Evolutionary conservation across 371 early-diverging fungal species (phyloP).

Genomic region (Rhizopus sp.): DNA sequence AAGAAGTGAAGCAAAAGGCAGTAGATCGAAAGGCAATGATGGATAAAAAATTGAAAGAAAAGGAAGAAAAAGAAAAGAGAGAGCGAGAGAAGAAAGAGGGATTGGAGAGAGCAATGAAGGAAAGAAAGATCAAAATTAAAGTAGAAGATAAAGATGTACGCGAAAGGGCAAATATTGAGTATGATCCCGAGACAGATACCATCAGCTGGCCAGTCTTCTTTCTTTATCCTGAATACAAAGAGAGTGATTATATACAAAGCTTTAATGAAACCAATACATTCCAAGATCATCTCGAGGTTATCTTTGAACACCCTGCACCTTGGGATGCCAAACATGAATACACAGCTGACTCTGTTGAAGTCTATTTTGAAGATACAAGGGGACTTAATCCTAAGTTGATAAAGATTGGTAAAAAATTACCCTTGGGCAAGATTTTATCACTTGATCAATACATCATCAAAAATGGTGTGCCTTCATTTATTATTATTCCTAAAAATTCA

Average conservation of each 20-base stretch:
- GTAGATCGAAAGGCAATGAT: conserved; percentile 41
- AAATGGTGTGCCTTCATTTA: conserved; percentile 72
- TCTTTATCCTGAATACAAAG: conserved; percentile 92
- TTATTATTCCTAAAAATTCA: conserved; percentile 62
- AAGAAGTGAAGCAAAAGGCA: conserved; percentile 44
- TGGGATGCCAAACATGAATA: conserved; percentile 83
- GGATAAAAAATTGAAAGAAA: conserved; percentile 44
- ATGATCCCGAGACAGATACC: conserved; percentile 64
- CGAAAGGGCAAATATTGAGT: conserved; percentile 58
- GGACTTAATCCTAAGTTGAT: conserved; percentile 59
- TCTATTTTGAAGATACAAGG: conserved; percentile 76
- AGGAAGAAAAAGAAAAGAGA: conserved; percentile 47
- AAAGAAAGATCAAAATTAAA: conserved; percentile 57
- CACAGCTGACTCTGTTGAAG: conserved; percentile 67
- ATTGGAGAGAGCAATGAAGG: conserved; percentile 47
- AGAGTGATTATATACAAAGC: conserved; percentile 87
- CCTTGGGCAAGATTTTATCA: conserved; percentile 55
- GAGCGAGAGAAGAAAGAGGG: conserved; percentile 50
- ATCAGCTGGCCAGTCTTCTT: conserved; percentile 90
- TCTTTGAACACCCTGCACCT: conserved; percentile 81
- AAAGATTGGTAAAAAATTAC: conserved; percentile 68
- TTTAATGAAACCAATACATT: conserved; percentile 87
- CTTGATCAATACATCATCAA: conserved; percentile 62
- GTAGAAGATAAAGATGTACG: conserved; percentile 45
- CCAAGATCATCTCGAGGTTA: conserved; percentile 78